Base-by-base conservation (phyloP, 2,329 filamentous ascomycete species). In the Colletotrichum coccodes region DNA sequence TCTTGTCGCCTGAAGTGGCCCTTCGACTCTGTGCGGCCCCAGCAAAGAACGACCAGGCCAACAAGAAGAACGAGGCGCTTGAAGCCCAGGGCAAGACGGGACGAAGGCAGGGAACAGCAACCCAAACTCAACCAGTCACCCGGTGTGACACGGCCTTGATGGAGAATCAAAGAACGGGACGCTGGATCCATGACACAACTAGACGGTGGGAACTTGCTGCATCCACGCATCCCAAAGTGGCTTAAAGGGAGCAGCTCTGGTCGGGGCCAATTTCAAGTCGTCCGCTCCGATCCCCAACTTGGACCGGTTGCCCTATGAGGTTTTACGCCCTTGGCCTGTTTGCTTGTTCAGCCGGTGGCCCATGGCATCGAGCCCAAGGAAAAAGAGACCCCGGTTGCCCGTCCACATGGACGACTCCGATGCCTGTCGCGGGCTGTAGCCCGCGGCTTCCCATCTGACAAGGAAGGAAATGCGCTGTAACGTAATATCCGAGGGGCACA, bases 401-500 rank as follows among this genome's bases (percentile, higher is more conserved):
- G 18, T 58, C 56, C 47, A 36, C 46, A 44, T 57, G 57, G 63
- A 44, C 9, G n/a, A 30, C 38, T 2, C n/a, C 52, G 44, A 32
- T 56, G 60, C 59, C 64, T 63, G 59, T 61, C 63, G 28, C n/a
- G 42, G 49, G 59, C 49, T 63, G 58, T 32, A 30, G 64, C 21
- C 26, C 8, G 40, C 21, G 18, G 28, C n/a, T 18, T 44, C 38
- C 50, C 42, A 63, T 34, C 60, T 64, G 53, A 38, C 44, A 30
- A 16, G 46, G 61, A 34, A 44, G 53, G 26, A 2, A 26, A 54
- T 70, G 64, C 64, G 52, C 60, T 68, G 68, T 64, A 70, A 70
- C 60, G 68, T 70, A 60, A 68, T 70, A 70, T 68, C 42, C 68
- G 68, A 68, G 44, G 36, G 42, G 54, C 16, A 40, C 42, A 38